Evolutionary conservation across 306 rosid genomes (phyloP).

Genomic region (Acacia acuminata): DNA sequence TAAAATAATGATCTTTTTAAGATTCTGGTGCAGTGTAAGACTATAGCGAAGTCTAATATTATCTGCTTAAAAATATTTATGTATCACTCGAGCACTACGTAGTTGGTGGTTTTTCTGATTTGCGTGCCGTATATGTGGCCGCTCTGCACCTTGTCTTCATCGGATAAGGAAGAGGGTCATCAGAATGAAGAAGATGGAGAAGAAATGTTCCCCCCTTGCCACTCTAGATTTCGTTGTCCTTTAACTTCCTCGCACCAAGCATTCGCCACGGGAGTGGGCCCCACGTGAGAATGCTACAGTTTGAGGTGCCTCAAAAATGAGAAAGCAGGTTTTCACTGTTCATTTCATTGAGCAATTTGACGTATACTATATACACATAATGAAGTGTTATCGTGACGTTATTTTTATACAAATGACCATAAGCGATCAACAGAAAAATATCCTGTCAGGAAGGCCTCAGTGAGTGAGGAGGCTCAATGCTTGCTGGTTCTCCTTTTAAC

Average conservation of each 20-base stretch:
- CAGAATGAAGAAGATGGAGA: not conserved
- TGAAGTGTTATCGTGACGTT: not conserved
- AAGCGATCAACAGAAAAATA: not conserved
- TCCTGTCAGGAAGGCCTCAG: not conserved
- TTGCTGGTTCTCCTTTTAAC: slow-evolving; percentile 32
- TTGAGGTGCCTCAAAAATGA: not conserved
- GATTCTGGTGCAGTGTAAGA: not conserved
- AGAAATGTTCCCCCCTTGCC: not conserved
- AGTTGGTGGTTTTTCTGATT: not conserved
- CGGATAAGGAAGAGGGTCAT: not conserved
- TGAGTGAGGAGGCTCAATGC: slow-evolving; percentile 14
- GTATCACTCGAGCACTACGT: not conserved
- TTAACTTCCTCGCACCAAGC: not conserved
- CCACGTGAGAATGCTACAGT: not conserved
- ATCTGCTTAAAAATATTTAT: too few relatives aligned
- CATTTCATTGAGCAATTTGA: not conserved
- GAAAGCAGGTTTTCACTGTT: not conserved
- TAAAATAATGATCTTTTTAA: too few relatives aligned
- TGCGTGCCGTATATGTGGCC: slow-evolving; percentile 37
- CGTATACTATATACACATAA: not conserved
- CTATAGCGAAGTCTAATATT: not conserved
- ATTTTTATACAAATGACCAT: slow-evolving; percentile 29
- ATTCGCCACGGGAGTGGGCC: not conserved
- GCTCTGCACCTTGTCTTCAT: slow-evolving; percentile 51
- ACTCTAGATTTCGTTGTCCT: not conserved